phyloP scores from a whole-genome alignment of 768 basidiomycete genomes.

The Phanerochaete sordida region DNA sequence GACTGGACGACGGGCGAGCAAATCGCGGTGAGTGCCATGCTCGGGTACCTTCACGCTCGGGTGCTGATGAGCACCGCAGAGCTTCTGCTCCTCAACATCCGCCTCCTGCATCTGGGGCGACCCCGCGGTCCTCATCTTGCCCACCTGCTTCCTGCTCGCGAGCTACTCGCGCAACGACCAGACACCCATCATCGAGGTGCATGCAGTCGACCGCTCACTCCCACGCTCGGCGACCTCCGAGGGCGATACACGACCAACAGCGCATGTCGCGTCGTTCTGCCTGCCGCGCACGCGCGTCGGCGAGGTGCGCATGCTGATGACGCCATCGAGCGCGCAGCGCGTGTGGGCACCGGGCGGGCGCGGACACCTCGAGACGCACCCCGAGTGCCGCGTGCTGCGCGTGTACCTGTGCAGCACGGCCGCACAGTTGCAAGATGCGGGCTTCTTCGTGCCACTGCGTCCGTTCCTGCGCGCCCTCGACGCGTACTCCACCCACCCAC shows the following conservation, averaged over 20 bases:
- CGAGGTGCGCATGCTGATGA: not conserved
- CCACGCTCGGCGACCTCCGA: not conserved
- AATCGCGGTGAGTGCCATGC: not conserved
- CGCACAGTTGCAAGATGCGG: not conserved
- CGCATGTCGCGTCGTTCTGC: not conserved
- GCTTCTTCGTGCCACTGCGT: not conserved
- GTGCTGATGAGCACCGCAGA: not conserved
- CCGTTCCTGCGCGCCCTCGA: not conserved
- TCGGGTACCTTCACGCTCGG: not conserved
- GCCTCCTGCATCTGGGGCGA: not conserved
- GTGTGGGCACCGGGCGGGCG: not conserved
- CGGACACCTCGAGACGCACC: not conserved
- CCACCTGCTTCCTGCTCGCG: not conserved
- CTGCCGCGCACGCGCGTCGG: not conserved
- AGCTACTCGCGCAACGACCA: not conserved
- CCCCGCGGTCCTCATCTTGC: not conserved
- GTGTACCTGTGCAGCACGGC: not conserved
- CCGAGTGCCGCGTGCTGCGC: not conserved
- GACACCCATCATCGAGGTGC: not conserved
- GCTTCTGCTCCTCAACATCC: not conserved
- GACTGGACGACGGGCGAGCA: constrained; percentile 4
- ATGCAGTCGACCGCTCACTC: not conserved
- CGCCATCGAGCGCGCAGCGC: not conserved
- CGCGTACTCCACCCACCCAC: not conserved
- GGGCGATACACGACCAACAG: not conserved